Conservation (phyloP, 2,329 filamentous ascomycete species). For the Truncatella angustata region DNA sequence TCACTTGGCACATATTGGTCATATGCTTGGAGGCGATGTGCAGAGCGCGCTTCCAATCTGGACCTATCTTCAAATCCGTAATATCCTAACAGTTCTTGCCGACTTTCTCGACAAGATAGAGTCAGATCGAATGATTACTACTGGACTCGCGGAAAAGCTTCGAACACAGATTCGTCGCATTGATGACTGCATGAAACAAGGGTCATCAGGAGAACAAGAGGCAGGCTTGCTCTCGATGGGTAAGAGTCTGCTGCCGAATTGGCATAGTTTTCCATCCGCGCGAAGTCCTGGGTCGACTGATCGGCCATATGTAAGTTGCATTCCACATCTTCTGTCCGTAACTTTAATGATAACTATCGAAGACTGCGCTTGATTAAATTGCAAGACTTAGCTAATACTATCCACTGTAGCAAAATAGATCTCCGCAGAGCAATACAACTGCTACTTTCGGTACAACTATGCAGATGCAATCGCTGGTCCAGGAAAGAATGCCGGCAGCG, state of each 20-base stretch:
- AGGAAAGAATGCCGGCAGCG: no score
- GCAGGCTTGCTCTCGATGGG: neutral
- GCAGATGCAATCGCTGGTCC: no score
- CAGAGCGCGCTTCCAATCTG: neutral
- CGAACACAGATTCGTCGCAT: neutral
- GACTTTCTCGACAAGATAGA: conserved; percentile 1
- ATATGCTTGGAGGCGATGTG: conserved; percentile 1
- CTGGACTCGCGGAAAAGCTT: conserved; percentile 2
- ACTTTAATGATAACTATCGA: no score
- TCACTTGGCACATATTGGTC: neutral
- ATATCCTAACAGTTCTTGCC: neutral
- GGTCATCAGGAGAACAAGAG: neutral
- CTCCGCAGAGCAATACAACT: no score
- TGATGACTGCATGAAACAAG: neutral
- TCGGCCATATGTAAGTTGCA: neutral
- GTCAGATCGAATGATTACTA: conserved; percentile 2
- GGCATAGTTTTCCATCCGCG: neutral
- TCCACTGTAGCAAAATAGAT: no score
- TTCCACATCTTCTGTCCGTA: neutral
- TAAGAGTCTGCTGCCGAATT: neutral
- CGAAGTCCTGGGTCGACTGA: neutral
- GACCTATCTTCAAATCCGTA: conserved; percentile 1
- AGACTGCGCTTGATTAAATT: no score
- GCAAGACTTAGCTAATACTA: no score
- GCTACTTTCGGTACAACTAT: no score